phyloP scores from a whole-genome alignment of 2,329 filamentous ascomycete genomes.

The Chaetomiaceae sp. region DNA sequence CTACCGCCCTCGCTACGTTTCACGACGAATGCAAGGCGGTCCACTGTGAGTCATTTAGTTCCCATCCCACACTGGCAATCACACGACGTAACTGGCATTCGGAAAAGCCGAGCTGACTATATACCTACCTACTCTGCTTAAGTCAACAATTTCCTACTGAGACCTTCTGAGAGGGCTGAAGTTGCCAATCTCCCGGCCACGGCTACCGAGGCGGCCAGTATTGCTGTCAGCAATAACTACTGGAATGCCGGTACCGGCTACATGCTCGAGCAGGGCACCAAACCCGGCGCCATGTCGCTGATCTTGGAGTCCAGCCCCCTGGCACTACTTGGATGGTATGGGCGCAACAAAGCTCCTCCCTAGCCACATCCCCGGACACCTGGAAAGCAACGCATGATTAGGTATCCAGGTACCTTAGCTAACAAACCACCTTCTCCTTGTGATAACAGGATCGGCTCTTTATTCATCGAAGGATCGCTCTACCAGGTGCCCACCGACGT shows the following conservation, averaged over 20 bases:
- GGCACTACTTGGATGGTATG: slow-evolving; percentile 46
- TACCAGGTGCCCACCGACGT: neutral
- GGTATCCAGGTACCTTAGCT: neutral
- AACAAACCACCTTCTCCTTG: no score
- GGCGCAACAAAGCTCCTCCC: neutral
- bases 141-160: slow-evolving; percentile 16
- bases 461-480: slow-evolving; percentile 1
- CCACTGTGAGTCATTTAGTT: slow-evolving; percentile 14
- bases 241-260: slow-evolving; percentile 41
- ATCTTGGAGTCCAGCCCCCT: slow-evolving; percentile 47
- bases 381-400: no score
- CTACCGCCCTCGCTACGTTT: slow-evolving; percentile 35
- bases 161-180: slow-evolving; percentile 12
- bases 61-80: no score
- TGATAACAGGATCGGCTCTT: slow-evolving; percentile 9
- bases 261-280: slow-evolving; percentile 45
- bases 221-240: slow-evolving; percentile 35
- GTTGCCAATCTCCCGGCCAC: slow-evolving; percentile 13
- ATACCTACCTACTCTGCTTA: no score
- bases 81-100: no score
- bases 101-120: neutral
- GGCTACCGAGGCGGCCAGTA: slow-evolving; percentile 31
- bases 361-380: no score
- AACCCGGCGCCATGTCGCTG: slow-evolving; percentile 50
- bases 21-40: slow-evolving; percentile 43